Evolutionary conservation across 495 filamentous ascomycete species (phyloP), one percentile per base, ranked within the genome.

Genomic region (Articulospora tetracladia): DNA sequence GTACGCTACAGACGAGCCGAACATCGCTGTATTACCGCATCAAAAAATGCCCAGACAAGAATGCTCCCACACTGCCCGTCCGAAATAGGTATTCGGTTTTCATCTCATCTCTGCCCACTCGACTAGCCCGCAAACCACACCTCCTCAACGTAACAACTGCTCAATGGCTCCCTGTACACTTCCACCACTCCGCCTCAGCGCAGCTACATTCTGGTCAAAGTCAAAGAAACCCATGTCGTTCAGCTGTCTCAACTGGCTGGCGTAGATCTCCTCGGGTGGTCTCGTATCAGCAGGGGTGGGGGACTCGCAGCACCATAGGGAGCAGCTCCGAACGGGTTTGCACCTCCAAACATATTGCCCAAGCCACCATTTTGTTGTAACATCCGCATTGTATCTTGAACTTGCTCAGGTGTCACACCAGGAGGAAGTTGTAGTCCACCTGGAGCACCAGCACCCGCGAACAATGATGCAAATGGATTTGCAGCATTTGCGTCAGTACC

Each of bases 141-240:
- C 39, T 3, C n/a, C 10, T 44, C 39, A 65, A 39, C 63, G 54
- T 55, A 92, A 70, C 46, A 92, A 66, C 60, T 92, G 87, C 72
- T 98, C 92, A 54, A 98, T 85, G 13, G 95, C 95, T 2, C 93
- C 95, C 70, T 98, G 91, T 60, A 98, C 94, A 70, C 90, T 97
- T 7, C 95, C 95, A 0, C 95, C 95, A 57, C 89, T 85, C 62
- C 92, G 81, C 73, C 94, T 83, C 71, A 99, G 75, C 19, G 95
- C 95, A 64, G 86, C 83, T 36, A 99, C 83, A 63, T 99, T 99
- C 68, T 88, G 72, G 57, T 98, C 93, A 68, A 98, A 98, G 64
- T 99, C 94, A 69, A 85, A 96, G 72, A 99, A 98, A 3, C 95
- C 95, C 95, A 99, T 99, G 55, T 98, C 94, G 70, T 99, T 98